Evolutionary conservation across 2,329 filamentous ascomycete genomes (phyloP).

Genomic region (Claviceps cyperi): DNA sequence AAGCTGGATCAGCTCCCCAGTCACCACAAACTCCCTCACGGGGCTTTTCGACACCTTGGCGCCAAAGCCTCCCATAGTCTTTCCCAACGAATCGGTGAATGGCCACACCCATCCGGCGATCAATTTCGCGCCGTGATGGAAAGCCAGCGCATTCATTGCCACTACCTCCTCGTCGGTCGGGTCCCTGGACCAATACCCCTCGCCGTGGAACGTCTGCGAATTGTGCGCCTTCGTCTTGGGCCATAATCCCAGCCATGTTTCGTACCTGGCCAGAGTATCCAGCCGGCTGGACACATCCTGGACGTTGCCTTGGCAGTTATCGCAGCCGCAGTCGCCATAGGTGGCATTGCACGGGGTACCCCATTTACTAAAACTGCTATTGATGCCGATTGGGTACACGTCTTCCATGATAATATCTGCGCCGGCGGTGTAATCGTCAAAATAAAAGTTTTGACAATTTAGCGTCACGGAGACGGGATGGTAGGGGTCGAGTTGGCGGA

Average conservation of each 20-base stretch:
- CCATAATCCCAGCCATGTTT: constrained; percentile 27
- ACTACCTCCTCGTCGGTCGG: constrained; percentile 28
- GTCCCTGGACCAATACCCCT: constrained; percentile 32
- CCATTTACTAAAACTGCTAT: constrained; percentile 39
- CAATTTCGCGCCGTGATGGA: constrained; percentile 30
- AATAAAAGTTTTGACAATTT: constrained; percentile 50
- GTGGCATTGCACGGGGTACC: constrained; percentile 42
- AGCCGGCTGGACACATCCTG: constrained; percentile 33
- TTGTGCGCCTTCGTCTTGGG: constrained; percentile 28
- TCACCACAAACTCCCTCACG: constrained; percentile 25
- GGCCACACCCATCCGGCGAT: constrained; percentile 33
- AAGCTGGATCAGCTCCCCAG: constrained; percentile 12
- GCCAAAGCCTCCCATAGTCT: constrained; percentile 25
- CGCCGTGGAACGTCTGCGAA: constrained; percentile 32
- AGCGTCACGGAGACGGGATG: constrained; percentile 45
- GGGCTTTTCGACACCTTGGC: constrained; percentile 21
- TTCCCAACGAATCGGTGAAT: constrained; percentile 20
- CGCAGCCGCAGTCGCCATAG: constrained; percentile 49
- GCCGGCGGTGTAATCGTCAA: constrained; percentile 35
- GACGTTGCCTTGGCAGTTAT: constrained; percentile 40
- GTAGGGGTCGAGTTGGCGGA: constrained; percentile 41
- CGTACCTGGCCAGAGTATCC: constrained; percentile 24
- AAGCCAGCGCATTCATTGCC: constrained; percentile 29
- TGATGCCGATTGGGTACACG: constrained; percentile 44
- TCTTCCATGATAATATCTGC: constrained; percentile 47